Evolutionary conservation across 371 early-diverging fungal species (phyloP).

Genomic region (Syncephalastrum sp.): DNA sequence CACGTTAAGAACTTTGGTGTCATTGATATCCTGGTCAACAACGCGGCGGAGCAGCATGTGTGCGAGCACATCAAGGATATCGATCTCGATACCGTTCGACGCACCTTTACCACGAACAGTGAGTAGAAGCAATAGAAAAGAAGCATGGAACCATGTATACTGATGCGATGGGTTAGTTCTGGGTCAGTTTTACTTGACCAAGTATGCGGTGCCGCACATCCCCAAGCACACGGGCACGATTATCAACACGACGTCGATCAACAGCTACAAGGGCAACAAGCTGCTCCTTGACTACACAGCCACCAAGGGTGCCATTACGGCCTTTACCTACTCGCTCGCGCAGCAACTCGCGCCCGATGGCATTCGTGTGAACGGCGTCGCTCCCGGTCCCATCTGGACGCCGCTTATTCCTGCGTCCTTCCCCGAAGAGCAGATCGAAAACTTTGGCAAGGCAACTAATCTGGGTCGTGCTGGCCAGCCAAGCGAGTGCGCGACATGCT

Average conservation of each 20-base stretch:
- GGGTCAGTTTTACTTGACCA: slow-evolving; percentile 34
- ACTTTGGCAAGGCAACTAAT: slow-evolving; percentile 48
- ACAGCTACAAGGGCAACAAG: slow-evolving; percentile 32
- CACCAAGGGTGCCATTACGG: slow-evolving; percentile 35
- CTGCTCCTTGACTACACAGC: slow-evolving; percentile 35
- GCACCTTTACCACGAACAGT: slow-evolving; percentile 29
- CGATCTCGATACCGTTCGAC: slow-evolving; percentile 13
- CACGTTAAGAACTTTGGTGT: slow-evolving; percentile 27
- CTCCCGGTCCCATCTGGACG: slow-evolving; percentile 55
- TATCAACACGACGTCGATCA: slow-evolving; percentile 44
- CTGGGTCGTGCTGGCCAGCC: slow-evolving; percentile 53
- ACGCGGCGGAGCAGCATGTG: slow-evolving; percentile 42
- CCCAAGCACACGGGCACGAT: slow-evolving; percentile 22
- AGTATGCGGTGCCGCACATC: slow-evolving; percentile 38
- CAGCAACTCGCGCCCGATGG: slow-evolving; percentile 39
- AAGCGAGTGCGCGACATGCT: slow-evolving; percentile 48
- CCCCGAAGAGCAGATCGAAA: slow-evolving; percentile 42
- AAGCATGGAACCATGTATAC: background rate
- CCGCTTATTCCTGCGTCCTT: slow-evolving; percentile 55
- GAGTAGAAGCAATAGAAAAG: background rate
- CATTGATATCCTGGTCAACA: slow-evolving; percentile 50
- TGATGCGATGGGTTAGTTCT: slow-evolving; percentile 15
- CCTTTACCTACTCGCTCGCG: slow-evolving; percentile 43
- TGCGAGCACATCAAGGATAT: slow-evolving; percentile 13
- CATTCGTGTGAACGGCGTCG: slow-evolving; percentile 52